Conservation (phyloP, 495 filamentous ascomycete species). For the Podospora tetraspora region DNA sequence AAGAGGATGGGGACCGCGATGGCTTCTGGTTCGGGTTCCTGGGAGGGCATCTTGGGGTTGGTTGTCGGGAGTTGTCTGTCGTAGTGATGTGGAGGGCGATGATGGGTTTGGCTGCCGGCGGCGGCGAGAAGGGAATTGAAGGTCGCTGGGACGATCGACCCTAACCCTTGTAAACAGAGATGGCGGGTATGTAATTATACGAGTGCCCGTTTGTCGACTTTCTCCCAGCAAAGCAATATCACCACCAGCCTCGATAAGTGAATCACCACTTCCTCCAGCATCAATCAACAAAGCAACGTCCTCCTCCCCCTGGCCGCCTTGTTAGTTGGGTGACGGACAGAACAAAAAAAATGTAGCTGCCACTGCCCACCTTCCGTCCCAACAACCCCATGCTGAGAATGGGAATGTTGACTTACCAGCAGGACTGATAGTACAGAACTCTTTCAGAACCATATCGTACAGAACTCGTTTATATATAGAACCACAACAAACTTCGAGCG, state of each 20-base stretch:
- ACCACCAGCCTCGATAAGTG: not conserved
- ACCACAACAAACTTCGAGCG: not conserved
- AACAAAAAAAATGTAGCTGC: not conserved
- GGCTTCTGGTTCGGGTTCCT: slow-evolving; percentile 11
- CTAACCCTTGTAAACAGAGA: not conserved
- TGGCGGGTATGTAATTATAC: not conserved
- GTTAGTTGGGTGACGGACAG: too few relatives aligned
- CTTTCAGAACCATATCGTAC: not conserved
- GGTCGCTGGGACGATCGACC: not conserved
- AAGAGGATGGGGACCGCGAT: slow-evolving; percentile 45
- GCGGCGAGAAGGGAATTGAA: not conserved
- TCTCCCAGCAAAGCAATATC: not conserved
- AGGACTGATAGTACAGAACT: not conserved
- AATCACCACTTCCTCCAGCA: too few relatives aligned
- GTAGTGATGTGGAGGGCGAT: slow-evolving; percentile 1
- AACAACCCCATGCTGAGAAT: not conserved
- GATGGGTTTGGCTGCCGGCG: slow-evolving; percentile 1
- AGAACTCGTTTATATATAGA: not conserved
- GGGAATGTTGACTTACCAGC: not conserved
- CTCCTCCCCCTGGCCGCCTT: too few relatives aligned
- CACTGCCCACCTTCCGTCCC: not conserved
- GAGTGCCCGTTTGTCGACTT: not conserved
- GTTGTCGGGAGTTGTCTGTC: not conserved
- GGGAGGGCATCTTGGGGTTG: slow-evolving; percentile 11
- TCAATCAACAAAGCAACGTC: too few relatives aligned